A percentile compares a stretch with the other conserved stretches of the same genome.
Conservation (phyloP, 192 early-diverging fungal genomes). For the Linderina pennispora region DNA sequence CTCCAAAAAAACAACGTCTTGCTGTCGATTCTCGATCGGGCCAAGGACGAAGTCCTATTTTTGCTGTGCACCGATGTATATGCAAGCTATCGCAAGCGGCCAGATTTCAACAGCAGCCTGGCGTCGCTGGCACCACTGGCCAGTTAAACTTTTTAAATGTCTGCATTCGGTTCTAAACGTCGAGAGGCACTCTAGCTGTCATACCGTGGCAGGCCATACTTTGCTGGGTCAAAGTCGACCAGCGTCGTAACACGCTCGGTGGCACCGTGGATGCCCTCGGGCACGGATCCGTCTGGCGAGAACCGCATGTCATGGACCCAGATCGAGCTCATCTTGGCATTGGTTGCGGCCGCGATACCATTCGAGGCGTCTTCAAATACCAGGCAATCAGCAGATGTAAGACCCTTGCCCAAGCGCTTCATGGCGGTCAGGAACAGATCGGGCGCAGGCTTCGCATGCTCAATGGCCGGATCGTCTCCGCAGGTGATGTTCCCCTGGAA, state of each 20-base stretch:
- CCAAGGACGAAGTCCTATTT: conserved; percentile 41
- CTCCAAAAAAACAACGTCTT: conserved; percentile 17
- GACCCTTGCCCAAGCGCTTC: conserved; percentile 46
- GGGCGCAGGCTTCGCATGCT: conserved; percentile 81
- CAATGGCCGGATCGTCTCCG: conserved; percentile 80
- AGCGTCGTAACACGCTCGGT: conserved; percentile 54
- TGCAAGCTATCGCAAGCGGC: conserved; percentile 18
- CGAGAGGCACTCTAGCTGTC: conserved; percentile 5
- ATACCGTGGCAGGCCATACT: conserved; percentile 57
- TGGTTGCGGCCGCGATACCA: conserved; percentile 76
- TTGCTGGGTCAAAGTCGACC: conserved; percentile 61
- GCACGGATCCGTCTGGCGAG: conserved; percentile 38
- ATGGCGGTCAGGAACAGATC: conserved; percentile 83
- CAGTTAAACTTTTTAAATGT: too few species aligned
- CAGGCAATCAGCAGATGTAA: conserved; percentile 54
- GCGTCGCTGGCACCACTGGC: too few species aligned
- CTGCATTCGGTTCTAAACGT: too few species aligned
- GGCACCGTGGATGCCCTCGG: conserved; percentile 46
- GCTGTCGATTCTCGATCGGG: conserved; percentile 29
- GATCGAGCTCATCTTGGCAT: conserved; percentile 74
- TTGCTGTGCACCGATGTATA: conserved; percentile 37
- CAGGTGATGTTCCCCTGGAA: conserved; percentile 75
- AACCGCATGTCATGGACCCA: conserved; percentile 83
- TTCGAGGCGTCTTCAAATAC: conserved; percentile 91
- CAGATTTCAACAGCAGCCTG: too few species aligned